Evolutionary conservation across 768 basidiomycete genomes (phyloP), one percentile per base, ranked within the genome.

Genomic region (Suillus fuscotomentosus): DNA sequence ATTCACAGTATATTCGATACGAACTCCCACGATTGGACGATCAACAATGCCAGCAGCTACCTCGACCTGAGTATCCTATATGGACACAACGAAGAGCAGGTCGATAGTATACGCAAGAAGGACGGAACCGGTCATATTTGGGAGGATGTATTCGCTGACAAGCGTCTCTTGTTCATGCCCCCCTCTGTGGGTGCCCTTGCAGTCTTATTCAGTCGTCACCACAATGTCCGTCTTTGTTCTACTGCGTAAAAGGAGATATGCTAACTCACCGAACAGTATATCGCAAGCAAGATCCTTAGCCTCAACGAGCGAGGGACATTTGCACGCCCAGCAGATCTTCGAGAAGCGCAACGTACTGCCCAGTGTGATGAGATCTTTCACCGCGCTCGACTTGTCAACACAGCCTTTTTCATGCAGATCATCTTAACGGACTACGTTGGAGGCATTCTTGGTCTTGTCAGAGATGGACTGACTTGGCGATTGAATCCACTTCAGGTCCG

Each of bases 321-420:
- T 72, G 60, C 61, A 17, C 50, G 67, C 50, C 70, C 73, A 61
- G 59, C 70, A 66, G 27, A 60, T 2, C 39, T 65, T 10, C 65
- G 71, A 54, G 39, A 67, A 65, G 8, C 63, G 38, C 68, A 75
- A 6, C 70, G 76, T 6, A 69, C 70, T 15, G 75, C 68, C 0
- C 91, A 93, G 71, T 92, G 93, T 62, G 86, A 91, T 59, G 91
- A 92, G 69, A 86, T 93, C 54, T 93, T 91, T 77, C 82, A 90
- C 64, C 84, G 88, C 36, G 81, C 89, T 11, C 83, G 91, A 56
- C 78, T 92, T 54, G 86, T 92, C 53, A 93, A 93, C 72, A 88
- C 86, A 60, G 88, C 84, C 3, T 88, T 81, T 69, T 89, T 90
- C 68, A 84, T 89, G 83, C 84, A 87, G 65, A 84, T 88, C 42